Evolutionary conservation across 2,329 filamentous ascomycete genomes (phyloP).

Genomic region (Fonsecaea pugnacius): DNA sequence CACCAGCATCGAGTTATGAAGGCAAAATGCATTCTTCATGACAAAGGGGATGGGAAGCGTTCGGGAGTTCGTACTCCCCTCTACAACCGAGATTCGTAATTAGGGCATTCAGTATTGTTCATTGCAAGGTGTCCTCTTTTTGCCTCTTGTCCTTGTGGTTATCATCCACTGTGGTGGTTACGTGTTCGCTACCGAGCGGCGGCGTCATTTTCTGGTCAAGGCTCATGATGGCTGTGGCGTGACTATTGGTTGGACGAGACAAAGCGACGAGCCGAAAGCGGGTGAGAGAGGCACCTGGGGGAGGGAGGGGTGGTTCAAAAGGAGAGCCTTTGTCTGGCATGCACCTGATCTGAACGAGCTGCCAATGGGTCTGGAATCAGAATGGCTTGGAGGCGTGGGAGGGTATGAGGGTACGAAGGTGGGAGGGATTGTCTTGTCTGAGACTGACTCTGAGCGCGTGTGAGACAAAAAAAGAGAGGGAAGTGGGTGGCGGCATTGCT

Average conservation of each 20-base stretch:
- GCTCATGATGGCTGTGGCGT: conserved; percentile 32
- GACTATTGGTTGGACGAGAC: conserved; percentile 29
- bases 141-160: conserved; percentile 10
- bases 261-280: conserved; percentile 23
- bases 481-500: conserved; percentile 6
- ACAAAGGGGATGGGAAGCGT: conserved; percentile 15
- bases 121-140: conserved; percentile 20
- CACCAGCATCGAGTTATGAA: neutral
- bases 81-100: conserved; percentile 1
- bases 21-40: neutral
- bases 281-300: neutral
- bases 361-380: conserved; percentile 7
- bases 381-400: conserved; percentile 7
- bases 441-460: neutral
- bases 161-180: conserved; percentile 14
- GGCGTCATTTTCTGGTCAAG: conserved; percentile 27
- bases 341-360: conserved; percentile 8
- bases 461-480: conserved; percentile 18
- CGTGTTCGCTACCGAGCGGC: conserved; percentile 15
- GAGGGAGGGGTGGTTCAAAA: neutral
- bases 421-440: neutral
- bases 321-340: conserved; percentile 2
- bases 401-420: neutral
- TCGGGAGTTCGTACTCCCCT: conserved; percentile 1
- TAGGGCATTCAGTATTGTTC: conserved; percentile 7